A percentile compares a stretch with the other conserved stretches of the same genome.
Conservation (phyloP, 2,329 filamentous ascomycete species). For the Neoarthrinium moseri region DNA sequence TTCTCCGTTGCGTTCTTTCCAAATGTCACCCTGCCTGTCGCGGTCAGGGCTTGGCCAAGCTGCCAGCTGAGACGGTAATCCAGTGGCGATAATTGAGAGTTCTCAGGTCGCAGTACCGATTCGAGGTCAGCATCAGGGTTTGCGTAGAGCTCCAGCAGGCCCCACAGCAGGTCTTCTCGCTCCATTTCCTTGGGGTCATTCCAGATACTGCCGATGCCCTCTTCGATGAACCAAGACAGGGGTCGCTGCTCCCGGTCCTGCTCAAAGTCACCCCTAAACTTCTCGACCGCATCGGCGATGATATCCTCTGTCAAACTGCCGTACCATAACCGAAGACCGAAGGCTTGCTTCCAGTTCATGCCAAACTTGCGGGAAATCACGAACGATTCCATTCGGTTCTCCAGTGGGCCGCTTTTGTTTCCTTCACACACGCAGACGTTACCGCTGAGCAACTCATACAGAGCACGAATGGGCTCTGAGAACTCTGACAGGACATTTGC, state of each 20-base stretch:
- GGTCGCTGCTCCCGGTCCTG: slow-evolving; percentile 72
- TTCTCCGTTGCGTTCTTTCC: slow-evolving; percentile 55
- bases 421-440: slow-evolving; percentile 85
- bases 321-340: slow-evolving; percentile 91
- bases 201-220: slow-evolving; percentile 58
- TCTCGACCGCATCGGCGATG: slow-evolving; percentile 69
- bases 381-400: slow-evolving; percentile 80
- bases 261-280: slow-evolving; percentile 71
- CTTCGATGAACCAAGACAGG: slow-evolving; percentile 67
- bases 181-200: slow-evolving; percentile 55
- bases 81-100: slow-evolving; percentile 71
- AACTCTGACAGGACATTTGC: slow-evolving; percentile 87
- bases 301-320: slow-evolving; percentile 66
- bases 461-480: slow-evolving; percentile 74
- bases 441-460: slow-evolving; percentile 87
- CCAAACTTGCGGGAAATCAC: slow-evolving; percentile 80
- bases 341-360: slow-evolving; percentile 90
- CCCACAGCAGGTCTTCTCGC: slow-evolving; percentile 81
- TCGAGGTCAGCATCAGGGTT: slow-evolving; percentile 59
- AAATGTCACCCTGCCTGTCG: slow-evolving; percentile 49
- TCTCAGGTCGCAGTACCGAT: slow-evolving; percentile 72
- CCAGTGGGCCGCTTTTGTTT: slow-evolving; percentile 67
- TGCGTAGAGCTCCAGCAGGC: slow-evolving; percentile 78
- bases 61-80: slow-evolving; percentile 83
- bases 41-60: slow-evolving; percentile 66